Percentiles rank a stretch among this genome's conserved stretches.
Evolutionary conservation across 306 rosid genomes (phyloP).

Genomic region (Cyamopsis tetragonoloba): DNA sequence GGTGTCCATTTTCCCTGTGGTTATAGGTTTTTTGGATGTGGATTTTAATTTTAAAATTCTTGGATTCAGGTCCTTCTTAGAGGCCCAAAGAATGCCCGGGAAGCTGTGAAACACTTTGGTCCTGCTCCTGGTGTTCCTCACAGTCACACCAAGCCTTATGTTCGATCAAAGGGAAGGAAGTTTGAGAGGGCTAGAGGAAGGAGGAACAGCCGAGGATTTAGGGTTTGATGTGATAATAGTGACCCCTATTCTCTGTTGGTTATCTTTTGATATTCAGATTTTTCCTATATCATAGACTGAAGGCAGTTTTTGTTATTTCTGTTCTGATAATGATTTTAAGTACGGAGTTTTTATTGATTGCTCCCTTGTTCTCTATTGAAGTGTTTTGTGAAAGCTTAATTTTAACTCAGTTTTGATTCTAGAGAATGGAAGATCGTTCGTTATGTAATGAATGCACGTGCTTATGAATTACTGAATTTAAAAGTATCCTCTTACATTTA

Average conservation of each 20-base stretch:
- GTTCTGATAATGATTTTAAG: constrained; percentile 1
- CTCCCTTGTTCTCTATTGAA: not conserved
- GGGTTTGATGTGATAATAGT: constrained; percentile 47
- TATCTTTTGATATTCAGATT: constrained; percentile 20
- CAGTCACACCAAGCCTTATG: constrained; percentile 75
- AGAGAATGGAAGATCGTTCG: not conserved
- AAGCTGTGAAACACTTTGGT: constrained; percentile 87
- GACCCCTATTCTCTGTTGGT: constrained; percentile 12
- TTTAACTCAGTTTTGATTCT: constrained; percentile 1
- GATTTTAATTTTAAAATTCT: not conserved
- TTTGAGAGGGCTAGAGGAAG: constrained; percentile 78
- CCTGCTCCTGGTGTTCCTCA: constrained; percentile 94
- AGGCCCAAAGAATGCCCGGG: constrained; percentile 81
- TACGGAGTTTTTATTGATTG: constrained; percentile 5
- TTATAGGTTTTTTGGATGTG: not conserved
- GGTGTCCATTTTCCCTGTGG: not conserved
- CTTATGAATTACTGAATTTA: not conserved
- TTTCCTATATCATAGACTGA: constrained; percentile 22
- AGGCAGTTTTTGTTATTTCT: constrained; percentile 13
- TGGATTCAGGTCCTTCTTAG: constrained; percentile 65
- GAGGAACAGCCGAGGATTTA: constrained; percentile 75
- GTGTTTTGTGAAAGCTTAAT: not conserved
- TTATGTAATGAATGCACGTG: not conserved
- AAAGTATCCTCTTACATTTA: too few species aligned
- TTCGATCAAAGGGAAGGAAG: constrained; percentile 77